Evolutionary conservation across 768 basidiomycete genomes (phyloP), one percentile per base, ranked within the genome.

Genomic region (Amanita jacksonii): DNA sequence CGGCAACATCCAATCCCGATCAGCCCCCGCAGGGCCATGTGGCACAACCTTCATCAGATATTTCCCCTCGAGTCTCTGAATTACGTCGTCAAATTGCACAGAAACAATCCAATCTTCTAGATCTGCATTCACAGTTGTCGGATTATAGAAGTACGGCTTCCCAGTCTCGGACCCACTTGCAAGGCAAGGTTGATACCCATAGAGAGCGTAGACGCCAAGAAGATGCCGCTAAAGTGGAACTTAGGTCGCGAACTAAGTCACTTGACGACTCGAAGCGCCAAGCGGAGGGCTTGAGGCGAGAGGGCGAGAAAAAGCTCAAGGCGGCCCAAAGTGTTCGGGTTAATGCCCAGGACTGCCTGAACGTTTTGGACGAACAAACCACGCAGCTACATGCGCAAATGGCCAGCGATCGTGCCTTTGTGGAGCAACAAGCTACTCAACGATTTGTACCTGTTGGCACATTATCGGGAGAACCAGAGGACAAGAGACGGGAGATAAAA

Each of bases 221-320:
- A 58, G 94, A 99, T 53, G 68, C 69, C 3, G 73, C 76, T 18
- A 76, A 87, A 41, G 62, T 73, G 18, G 92, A 96, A 56, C 65
- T 87, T 44, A 92, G 90, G 61, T 61, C 73, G n/a, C 80, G 82
- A 38, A 86, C 85, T 38, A 94, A 93, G 63, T 60, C 69, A 2
- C 67, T 97, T 2, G 94, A 99, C 52, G 94, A 99, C 58, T 67
- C 77, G 43, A 86, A 83, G 62, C 81, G 94, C 24, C 68, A 68
- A 22, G 89, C 91, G 8, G 96, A 99, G 62, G 69, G 75, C 40
- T 62, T 69, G 41, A 85, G 79, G 57, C 74, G 79, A 35, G 93
- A 97, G 37, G 89, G 84, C 3, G 94, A 98, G 63, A 91, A 87
- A 68, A 81, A 81, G 52, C 70, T 93, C 47, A 85, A 80, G 54